These are phyloP conservation scores for Fusarium pseudocircinatum DNA, from an alignment of 2,329 filamentous ascomycete species.

Conservation along the genomic window DNA sequence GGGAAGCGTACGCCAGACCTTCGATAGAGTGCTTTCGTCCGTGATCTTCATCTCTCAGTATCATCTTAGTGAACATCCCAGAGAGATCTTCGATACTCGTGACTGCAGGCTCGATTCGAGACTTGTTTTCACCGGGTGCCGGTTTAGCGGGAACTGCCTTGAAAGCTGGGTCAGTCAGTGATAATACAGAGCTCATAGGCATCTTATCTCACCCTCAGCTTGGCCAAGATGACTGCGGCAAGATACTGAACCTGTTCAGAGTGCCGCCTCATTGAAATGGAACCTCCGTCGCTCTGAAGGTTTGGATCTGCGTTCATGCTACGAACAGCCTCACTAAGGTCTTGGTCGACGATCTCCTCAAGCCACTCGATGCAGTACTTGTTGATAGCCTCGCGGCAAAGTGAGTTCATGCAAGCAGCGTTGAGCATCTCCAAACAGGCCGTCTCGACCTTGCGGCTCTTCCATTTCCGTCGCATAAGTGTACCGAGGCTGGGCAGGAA, in stretches of 20 bases:
- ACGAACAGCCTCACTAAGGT: constrained; percentile 65
- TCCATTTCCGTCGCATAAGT: constrained; percentile 81
- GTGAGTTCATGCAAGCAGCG: constrained; percentile 85
- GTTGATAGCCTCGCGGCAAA: constrained; percentile 83
- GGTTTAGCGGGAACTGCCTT: constrained; percentile 65
- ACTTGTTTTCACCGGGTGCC: constrained; percentile 51
- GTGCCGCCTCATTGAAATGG: constrained; percentile 69
- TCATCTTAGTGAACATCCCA: constrained; percentile 71
- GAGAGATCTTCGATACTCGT: constrained; percentile 74
- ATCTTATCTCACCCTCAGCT: constrained; percentile 64
- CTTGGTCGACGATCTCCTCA: constrained; percentile 81
- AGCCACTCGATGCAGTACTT: constrained; percentile 90
- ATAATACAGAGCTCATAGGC: constrained; percentile 39
- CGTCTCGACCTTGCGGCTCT: constrained; percentile 85
- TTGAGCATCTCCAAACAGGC: constrained; percentile 90
- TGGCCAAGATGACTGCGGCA: constrained; percentile 80
- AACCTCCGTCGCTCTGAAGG: constrained; percentile 67
- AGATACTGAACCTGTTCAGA: constrained; percentile 70
- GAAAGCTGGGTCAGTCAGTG: constrained; percentile 59
- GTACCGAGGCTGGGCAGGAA: constrained; percentile 82
- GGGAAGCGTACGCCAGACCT: constrained; percentile 89
- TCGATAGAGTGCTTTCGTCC: constrained; percentile 80
- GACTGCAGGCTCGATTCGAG: constrained; percentile 61
- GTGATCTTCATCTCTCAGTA: constrained; percentile 66
- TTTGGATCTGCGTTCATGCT: constrained; percentile 63